phyloP scores from a whole-genome alignment of 2,329 filamentous ascomycete genomes.

The Ophiosphaerella narmari region DNA sequence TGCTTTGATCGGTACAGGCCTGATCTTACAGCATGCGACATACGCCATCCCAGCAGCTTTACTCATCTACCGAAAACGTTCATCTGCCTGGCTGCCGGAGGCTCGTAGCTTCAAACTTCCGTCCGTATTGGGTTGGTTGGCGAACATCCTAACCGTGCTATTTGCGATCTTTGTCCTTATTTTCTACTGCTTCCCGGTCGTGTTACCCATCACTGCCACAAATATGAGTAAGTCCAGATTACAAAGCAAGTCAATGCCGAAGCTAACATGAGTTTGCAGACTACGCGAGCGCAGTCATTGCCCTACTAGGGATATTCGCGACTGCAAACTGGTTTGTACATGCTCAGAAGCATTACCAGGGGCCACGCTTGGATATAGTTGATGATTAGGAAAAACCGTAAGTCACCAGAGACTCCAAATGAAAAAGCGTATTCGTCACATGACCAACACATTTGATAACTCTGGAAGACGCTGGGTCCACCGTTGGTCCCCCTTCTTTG shows the following conservation, averaged over 20 bases:
- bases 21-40: conserved; percentile 29
- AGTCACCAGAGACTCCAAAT: background rate
- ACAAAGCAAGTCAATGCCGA: background rate
- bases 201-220: conserved; percentile 27
- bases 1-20: conserved; percentile 20
- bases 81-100: conserved; percentile 17
- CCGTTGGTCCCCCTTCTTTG: conserved; percentile 5
- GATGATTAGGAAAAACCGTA: background rate
- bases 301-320: conserved; percentile 17
- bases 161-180: conserved; percentile 30
- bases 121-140: conserved; percentile 28
- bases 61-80: conserved; percentile 32
- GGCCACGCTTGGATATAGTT: conserved; percentile 12
- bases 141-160: conserved; percentile 29
- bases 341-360: conserved; percentile 17
- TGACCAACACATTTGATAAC: conserved; percentile 18
- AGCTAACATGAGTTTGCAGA: conserved; percentile 5
- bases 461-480: conserved; percentile 15
- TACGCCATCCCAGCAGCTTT: conserved; percentile 36
- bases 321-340: conserved; percentile 15
- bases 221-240: conserved; percentile 34
- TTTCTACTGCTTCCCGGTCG: conserved; percentile 39
- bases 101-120: conserved; percentile 24
- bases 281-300: conserved; percentile 19
- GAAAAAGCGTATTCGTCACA: conserved; percentile 10